A percentile compares a stretch with the other conserved stretches of the same genome.
Evolutionary conservation across 73 alveolate genomes (phyloP).

Genomic region (Tetrahymena borealis): DNA sequence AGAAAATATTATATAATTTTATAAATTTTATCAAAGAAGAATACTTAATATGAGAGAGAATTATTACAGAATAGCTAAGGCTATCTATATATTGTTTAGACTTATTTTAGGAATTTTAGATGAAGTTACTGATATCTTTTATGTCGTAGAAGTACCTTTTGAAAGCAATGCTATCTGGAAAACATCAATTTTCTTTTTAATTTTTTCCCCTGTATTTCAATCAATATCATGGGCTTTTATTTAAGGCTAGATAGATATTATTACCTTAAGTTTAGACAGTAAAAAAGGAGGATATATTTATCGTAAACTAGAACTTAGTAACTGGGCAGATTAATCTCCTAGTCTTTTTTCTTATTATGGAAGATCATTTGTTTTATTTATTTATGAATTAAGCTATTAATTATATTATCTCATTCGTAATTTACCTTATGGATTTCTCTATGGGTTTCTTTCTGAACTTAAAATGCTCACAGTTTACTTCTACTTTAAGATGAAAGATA

Average conservation of each 20-base stretch:
- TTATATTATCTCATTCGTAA: neutral
- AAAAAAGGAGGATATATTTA: neutral
- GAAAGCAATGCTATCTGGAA: neutral
- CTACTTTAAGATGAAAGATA: neutral
- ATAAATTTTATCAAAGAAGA: too few species aligned
- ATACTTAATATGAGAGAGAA: neutral
- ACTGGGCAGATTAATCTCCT: neutral
- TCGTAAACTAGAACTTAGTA: neutral
- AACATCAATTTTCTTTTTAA: neutral
- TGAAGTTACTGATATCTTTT: neutral
- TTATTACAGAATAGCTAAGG: neutral
- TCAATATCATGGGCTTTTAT: neutral
- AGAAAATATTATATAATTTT: too few species aligned
- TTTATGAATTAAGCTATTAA: neutral
- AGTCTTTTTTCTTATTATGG: neutral
- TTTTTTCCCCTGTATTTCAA: neutral
- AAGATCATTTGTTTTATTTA: neutral
- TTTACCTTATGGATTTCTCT: neutral
- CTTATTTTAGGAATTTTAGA: neutral
- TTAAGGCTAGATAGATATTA: neutral
- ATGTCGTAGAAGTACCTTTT: neutral
- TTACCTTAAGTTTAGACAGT: neutral
- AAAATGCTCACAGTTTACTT: neutral
- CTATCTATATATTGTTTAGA: neutral
- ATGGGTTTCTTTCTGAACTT: neutral